Evolutionary conservation across 352 stramenopile genomes (phyloP), one percentile per base, ranked within the genome.

Genomic region (Thraustochytrium sp.): DNA sequence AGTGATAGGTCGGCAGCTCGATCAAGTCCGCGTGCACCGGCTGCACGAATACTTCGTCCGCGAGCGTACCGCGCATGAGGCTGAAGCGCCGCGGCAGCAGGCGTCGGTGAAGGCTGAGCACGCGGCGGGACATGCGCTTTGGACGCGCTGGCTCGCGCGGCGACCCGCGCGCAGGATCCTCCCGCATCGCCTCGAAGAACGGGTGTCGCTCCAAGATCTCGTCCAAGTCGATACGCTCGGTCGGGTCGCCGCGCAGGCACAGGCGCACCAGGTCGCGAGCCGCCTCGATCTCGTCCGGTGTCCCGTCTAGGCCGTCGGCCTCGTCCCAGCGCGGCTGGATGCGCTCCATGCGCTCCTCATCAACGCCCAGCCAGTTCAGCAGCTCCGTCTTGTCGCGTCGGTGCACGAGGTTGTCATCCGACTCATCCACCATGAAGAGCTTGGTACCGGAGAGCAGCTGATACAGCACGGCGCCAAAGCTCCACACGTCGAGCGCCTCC

Each of bases 381-480:
- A 82, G 48, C 37, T 65, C 54, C 29, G 72, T n/a, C 44, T 82
- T 82, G 49, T 62, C 48, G 5, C 26, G 38, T 9, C 3, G 18
- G 5, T 5, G 2, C 21, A 68, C n/a, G 23, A 82, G n/a, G 54
- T 61, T 68, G 53, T 82, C 72, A 31, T 77, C 23, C 5, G 54
- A 26, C 29, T 82, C 38, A 23, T 72, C 42, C 23, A 42, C 29
- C 38, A 72, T 5, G 34, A 82, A 82, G 8, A 82, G 54, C 36
- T 5, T 36, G 8, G 72, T 82, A 34, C 72, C 72, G 13, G 72
- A 48, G 26, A 82, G 42, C 36, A 82, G 72, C 54, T 82, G 4
- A n/a, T 44, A 82, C 16, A 82, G 42, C 9, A 82, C 53, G 31
- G 78, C 72, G 54, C 72, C 72, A 65, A 82, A 82, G 48, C 72